A percentile compares a stretch with the other conserved stretches of the same genome.
Conservation (phyloP, 1,139 yeast species). For the Pneumocystis jirovecii region DNA sequence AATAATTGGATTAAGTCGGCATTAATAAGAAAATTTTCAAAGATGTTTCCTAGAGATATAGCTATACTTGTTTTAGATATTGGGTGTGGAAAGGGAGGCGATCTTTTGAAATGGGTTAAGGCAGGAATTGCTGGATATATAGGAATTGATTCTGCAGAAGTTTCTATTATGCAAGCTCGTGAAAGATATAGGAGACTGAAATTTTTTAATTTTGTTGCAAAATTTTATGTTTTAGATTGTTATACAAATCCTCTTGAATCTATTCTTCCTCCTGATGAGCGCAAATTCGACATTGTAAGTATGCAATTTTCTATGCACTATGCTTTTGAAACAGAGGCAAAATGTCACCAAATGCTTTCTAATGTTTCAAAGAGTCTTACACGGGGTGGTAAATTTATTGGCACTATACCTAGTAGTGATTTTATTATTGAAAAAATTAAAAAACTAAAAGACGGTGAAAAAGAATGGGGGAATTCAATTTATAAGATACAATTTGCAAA, state of each 20-base stretch:
- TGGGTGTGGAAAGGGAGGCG: conserved; percentile 98
- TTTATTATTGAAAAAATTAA: conserved; percentile 53
- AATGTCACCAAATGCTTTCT: conserved; percentile 53
- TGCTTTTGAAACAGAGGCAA: conserved; percentile 76
- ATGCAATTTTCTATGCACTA: conserved; percentile 88
- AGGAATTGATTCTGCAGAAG: conserved; percentile 86
- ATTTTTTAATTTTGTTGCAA: conserved; percentile 45
- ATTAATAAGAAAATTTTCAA: conserved; percentile 53
- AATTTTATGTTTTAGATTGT: conserved; percentile 83
- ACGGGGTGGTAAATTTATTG: conserved; percentile 75
- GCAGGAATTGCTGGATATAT: conserved; percentile 61
- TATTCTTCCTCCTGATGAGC: conserved; percentile 39
- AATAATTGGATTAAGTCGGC: conserved; percentile 85
- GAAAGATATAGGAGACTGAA: conserved; percentile 49
- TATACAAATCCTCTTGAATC: conserved; percentile 57
- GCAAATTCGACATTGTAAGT: conserved; percentile 54
- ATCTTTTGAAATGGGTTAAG: conserved; percentile 73
- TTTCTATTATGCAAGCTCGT: conserved; percentile 71
- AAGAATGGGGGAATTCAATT: conserved; percentile 70
- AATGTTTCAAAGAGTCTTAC: conserved; percentile 65
- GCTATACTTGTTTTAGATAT: conserved; percentile 53
- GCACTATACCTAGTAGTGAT: conserved; percentile 89
- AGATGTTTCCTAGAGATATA: not conserved
- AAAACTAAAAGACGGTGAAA: conserved; percentile 28
- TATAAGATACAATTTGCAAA: conserved; percentile 68